These are phyloP conservation scores for Nakaseomyces glabratus DNA, from an alignment of 1,139 yeast species.

Conservation along the genomic window DNA sequence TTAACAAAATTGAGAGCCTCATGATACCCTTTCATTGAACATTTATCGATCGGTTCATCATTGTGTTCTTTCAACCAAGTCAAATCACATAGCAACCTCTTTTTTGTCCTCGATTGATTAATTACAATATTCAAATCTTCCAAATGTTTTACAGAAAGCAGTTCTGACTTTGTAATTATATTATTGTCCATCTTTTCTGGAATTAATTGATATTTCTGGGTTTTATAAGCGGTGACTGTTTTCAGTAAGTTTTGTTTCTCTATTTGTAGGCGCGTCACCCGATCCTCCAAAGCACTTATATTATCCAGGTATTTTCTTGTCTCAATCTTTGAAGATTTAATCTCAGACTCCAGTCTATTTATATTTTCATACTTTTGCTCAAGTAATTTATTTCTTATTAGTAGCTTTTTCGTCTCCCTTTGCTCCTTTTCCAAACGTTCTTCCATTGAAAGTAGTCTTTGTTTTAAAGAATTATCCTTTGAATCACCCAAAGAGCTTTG, in stretches of 20 bases:
- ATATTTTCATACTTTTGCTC: slow-evolving; percentile 5
- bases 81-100: too few relatives aligned
- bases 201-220: slow-evolving; percentile 8
- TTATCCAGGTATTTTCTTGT: not conserved
- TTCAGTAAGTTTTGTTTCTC: not conserved
- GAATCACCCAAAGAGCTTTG: too few relatives aligned
- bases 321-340: slow-evolving; percentile 2
- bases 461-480: too few relatives aligned
- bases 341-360: not conserved
- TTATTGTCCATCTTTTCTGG: too few relatives aligned
- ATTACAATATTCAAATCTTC: too few relatives aligned
- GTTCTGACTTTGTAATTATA: too few relatives aligned
- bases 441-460: not conserved
- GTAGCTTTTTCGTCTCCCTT: slow-evolving; percentile 7
- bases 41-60: too few relatives aligned
- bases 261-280: not conserved
- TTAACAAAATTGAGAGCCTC: too few relatives aligned
- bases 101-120: too few relatives aligned
- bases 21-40: too few relatives aligned
- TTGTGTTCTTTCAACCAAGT: too few relatives aligned
- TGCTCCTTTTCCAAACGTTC: not conserved
- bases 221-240: slow-evolving; percentile 2
- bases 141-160: too few relatives aligned
- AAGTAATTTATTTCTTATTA: slow-evolving; percentile 10
- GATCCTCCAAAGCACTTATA: slow-evolving; percentile 2